Base-by-base conservation (phyloP, 75 land plant genomes). In the Isoetes taiwanensis region DNA sequence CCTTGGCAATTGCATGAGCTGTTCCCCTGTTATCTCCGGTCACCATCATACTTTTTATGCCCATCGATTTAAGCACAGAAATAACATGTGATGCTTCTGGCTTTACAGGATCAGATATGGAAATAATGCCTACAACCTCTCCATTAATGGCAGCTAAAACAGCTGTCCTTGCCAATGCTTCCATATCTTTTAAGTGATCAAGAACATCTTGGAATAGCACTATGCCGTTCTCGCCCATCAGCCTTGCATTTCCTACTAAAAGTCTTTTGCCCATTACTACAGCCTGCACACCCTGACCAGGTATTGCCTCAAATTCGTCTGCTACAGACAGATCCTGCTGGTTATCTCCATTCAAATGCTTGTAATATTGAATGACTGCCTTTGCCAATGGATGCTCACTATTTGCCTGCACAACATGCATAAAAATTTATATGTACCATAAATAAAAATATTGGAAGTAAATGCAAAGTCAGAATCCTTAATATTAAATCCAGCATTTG, bases 381-480 rank as follows among this genome's bases (percentile, higher is more conserved):
- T 80, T 86, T 50, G 87, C 93, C 41, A 86, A 39, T 20, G 93
- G 84, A 43, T 86, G 93, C 72, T 80, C 84, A 54, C 93, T 83
- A 34, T 86, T 83, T 35, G 65, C 76, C 87, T 86, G 59, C 33
- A 43, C 14, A 31, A 17, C 31, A 64, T n/a, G n/a, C n/a, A n/a
- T n/a, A n/a, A n/a, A n/a, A n/a, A n/a, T n/a, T n/a, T n/a, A n/a
- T n/a, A n/a, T n/a, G n/a, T n/a, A n/a, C n/a, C n/a, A n/a, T n/a
- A n/a, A n/a, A n/a, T n/a, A n/a, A n/a, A n/a, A n/a, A n/a, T n/a
- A n/a, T n/a, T n/a, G n/a, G n/a, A n/a, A n/a, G n/a, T n/a, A n/a
- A n/a, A n/a, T n/a, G n/a, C n/a, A n/a, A n/a, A n/a, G n/a, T n/a
- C n/a, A n/a, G n/a, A n/a, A n/a, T n/a, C n/a, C n/a, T n/a, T n/a